A percentile compares a stretch with the other conserved stretches of the same genome.
These are phyloP conservation scores for Pseudogymnoascus sp. DNA, from an alignment of 2,329 filamentous ascomycete species.

Conservation along the genomic window DNA sequence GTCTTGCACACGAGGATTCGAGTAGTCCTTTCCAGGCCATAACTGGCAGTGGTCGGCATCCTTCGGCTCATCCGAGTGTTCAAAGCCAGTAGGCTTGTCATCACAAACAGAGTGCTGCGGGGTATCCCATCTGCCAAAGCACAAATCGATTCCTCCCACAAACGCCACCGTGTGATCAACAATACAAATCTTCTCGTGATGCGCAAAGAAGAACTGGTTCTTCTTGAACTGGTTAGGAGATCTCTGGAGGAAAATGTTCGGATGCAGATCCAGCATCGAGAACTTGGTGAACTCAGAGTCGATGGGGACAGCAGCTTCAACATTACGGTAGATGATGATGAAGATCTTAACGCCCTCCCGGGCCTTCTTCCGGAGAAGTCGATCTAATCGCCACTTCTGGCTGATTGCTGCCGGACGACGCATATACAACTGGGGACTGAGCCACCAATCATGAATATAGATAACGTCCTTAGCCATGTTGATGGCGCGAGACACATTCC, in stretches of 20 bases:
- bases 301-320: conserved; percentile 93
- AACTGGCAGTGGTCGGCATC: conserved; percentile 93
- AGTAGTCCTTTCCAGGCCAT: conserved; percentile 98
- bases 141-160: conserved; percentile 90
- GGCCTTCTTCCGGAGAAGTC: conserved; percentile 87
- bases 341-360: conserved; percentile 95
- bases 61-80: conserved; percentile 66
- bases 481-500: conserved; percentile 95
- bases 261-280: conserved; percentile 87
- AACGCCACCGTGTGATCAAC: conserved; percentile 96
- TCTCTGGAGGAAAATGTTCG: conserved; percentile 91
- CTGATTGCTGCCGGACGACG: conserved; percentile 89
- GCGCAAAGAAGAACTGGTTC: conserved; percentile 98
- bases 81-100: conserved; percentile 92
- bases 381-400: conserved; percentile 94
- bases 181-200: conserved; percentile 96
- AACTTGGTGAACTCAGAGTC: conserved; percentile 98
- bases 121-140: conserved; percentile 95
- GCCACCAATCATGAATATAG: conserved; percentile 99
- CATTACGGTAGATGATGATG: conserved; percentile 95
- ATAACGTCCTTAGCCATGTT: conserved; percentile 97
- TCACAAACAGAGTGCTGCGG: conserved; percentile 87
- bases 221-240: conserved; percentile 98
- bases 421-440: conserved; percentile 94
- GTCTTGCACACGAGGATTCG: conserved; percentile 89